Percentiles rank a stretch among this genome's conserved stretches.
These are phyloP conservation scores for Phytophthora sp. DNA, from an alignment of 352 stramenopile species.

Conservation along the genomic window DNA sequence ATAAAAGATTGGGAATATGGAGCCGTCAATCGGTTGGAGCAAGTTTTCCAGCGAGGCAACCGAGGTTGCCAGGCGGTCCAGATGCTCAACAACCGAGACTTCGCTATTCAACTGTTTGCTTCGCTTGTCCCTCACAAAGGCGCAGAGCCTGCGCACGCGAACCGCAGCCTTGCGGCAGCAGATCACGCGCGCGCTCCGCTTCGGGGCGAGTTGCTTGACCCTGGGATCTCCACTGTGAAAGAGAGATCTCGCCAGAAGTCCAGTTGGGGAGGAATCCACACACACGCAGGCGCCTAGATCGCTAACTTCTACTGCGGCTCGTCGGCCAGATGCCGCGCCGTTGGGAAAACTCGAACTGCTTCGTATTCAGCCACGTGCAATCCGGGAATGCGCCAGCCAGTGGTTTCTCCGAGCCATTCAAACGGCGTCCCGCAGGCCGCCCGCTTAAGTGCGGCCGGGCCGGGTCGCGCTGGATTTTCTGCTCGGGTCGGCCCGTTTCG, in stretches of 20 bases:
- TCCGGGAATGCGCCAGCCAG: conserved; percentile 13
- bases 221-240: conserved; percentile 89
- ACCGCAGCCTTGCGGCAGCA: conserved; percentile 23
- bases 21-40: conserved; percentile 90
- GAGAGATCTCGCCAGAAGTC: conserved; percentile 79
- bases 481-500: too few species aligned
- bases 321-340: background rate
- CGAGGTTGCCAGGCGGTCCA: conserved; percentile 59
- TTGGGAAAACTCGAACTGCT: conserved; percentile 30
- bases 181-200: conserved; percentile 22
- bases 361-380: background rate
- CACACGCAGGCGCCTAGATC: background rate
- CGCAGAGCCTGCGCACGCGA: conserved; percentile 11
- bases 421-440: too few species aligned
- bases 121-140: conserved; percentile 89
- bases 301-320: background rate
- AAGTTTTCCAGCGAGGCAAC: conserved; percentile 66
- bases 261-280: conserved; percentile 52
- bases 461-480: background rate
- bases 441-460: too few species aligned
- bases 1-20: conserved; percentile 93
- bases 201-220: conserved; percentile 86
- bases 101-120: conserved; percentile 91
- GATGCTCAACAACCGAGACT: conserved; percentile 88
- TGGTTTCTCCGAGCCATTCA: conserved; percentile 33